Evolutionary conservation across 345 rosid species (phyloP).

Genomic region (Gossypium ekmanianum): DNA sequence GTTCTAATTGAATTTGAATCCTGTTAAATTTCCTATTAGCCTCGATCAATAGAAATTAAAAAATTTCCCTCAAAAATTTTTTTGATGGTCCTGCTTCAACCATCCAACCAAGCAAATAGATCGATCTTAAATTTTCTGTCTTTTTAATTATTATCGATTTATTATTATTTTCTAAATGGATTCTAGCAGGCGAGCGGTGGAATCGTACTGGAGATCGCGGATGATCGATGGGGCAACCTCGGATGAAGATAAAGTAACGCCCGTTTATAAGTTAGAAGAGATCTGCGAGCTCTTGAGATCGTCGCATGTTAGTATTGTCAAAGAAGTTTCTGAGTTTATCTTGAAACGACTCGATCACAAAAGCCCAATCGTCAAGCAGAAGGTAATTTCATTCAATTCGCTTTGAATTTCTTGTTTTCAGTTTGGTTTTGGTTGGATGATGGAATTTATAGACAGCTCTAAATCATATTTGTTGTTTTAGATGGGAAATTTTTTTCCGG

Average conservation of each 20-base stretch:
- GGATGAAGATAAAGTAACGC: constrained; percentile 88
- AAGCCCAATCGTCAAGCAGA: constrained; percentile 91
- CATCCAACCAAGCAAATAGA: constrained; percentile 1
- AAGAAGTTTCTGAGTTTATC: constrained; percentile 80
- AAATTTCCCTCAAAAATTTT: neutral
- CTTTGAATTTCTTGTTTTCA: neutral
- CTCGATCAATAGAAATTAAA: neutral
- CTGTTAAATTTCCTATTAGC: neutral
- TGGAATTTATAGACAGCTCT: neutral
- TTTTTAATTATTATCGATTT: neutral
- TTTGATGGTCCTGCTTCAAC: neutral
- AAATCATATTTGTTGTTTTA: constrained; percentile 5
- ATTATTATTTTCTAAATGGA: constrained; percentile 45
- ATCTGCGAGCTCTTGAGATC: constrained; percentile 86
- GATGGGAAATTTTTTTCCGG: neutral
- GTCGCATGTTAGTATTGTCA: constrained; percentile 74
- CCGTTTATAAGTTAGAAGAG: constrained; percentile 95
- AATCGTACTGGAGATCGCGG: constrained; percentile 95
- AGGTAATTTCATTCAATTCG: constrained; percentile 41
- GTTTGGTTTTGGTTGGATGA: neutral
- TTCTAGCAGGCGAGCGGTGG: constrained; percentile 99
- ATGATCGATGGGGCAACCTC: constrained; percentile 89
- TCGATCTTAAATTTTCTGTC: neutral
- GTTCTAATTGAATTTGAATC: neutral
- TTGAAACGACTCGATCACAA: constrained; percentile 86